Conservation (phyloP, 108 stramenopile species). For the Skeletonema grethae region DNA sequence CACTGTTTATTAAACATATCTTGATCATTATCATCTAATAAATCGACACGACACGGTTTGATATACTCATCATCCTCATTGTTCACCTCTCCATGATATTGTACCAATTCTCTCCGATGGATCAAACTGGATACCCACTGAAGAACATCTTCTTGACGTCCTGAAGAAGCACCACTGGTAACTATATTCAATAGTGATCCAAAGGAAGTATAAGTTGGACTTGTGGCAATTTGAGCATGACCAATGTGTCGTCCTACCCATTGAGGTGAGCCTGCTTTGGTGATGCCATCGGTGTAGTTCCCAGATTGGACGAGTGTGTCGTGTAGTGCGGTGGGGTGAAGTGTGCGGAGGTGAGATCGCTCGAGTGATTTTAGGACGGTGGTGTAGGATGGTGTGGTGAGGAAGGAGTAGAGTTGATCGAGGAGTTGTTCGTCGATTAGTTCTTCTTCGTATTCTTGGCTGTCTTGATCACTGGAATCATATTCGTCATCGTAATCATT, state of each 20-base stretch:
- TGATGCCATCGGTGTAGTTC: not conserved
- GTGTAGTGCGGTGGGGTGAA: not conserved
- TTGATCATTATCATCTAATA: slow-evolving; percentile 6
- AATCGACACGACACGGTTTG: slow-evolving; percentile 5
- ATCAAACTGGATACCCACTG: not conserved
- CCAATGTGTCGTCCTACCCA: not conserved
- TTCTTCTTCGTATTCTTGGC: not conserved
- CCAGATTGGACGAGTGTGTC: not conserved
- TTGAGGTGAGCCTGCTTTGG: not conserved
- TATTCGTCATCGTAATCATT: not conserved
- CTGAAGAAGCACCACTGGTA: no score
- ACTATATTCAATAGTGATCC: not conserved
- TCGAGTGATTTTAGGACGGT: not conserved
- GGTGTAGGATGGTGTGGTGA: not conserved
- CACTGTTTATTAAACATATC: not conserved
- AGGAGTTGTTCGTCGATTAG: not conserved
- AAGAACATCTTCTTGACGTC: not conserved
- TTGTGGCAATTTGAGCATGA: not conserved
- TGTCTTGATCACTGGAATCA: not conserved
- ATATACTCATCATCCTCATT: not conserved
- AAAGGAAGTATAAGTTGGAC: not conserved
- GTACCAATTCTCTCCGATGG: not conserved
- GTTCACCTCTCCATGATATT: not conserved
- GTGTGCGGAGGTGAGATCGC: not conserved
- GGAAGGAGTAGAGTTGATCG: not conserved